A percentile compares a stretch with the other conserved stretches of the same genome.
Conservation (phyloP, 2,329 filamentous ascomycete genomes). For the Didymella glomerata region DNA sequence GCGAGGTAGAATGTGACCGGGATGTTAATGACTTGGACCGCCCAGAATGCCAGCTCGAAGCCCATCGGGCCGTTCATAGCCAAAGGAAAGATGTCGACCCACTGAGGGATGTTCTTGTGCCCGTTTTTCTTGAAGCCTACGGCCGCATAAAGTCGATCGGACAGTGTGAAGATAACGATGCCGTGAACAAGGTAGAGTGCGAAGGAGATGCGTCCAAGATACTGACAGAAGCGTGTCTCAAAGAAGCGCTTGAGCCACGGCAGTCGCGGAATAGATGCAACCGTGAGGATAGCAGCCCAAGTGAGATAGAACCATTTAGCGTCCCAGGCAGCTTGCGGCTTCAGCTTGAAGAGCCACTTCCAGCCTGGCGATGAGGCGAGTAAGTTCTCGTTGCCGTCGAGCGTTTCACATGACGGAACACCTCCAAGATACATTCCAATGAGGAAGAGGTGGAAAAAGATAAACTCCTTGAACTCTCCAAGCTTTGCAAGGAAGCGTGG, state of each 20-base stretch:
- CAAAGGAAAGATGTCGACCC: conserved; percentile 65
- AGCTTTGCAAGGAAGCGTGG: conserved; percentile 60
- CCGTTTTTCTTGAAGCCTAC: conserved; percentile 63
- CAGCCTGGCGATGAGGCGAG: conserved; percentile 67
- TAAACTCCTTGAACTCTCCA: conserved; percentile 59
- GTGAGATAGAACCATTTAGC: conserved; percentile 75
- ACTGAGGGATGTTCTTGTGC: conserved; percentile 63
- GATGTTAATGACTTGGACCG: conserved; percentile 63
- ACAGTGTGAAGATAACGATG: conserved; percentile 54
- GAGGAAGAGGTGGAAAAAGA: conserved; percentile 55
- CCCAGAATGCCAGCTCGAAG: conserved; percentile 63
- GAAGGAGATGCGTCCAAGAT: conserved; percentile 66
- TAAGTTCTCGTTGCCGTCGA: conserved; percentile 53
- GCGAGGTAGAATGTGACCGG: conserved; percentile 44
- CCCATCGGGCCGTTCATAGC: conserved; percentile 66
- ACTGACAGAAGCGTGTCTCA: conserved; percentile 60
- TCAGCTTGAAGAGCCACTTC: conserved; percentile 67
- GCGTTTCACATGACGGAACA: conserved; percentile 61
- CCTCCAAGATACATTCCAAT: conserved; percentile 67
- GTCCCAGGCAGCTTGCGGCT: conserved; percentile 71
- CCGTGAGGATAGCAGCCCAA: conserved; percentile 65
- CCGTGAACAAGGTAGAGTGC: conserved; percentile 68
- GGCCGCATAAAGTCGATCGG: conserved; percentile 68
- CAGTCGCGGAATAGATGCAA: conserved; percentile 67
- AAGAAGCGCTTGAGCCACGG: conserved; percentile 58